phyloP scores from a whole-genome alignment of 306 rosid species.

The Cicer judaicum region DNA sequence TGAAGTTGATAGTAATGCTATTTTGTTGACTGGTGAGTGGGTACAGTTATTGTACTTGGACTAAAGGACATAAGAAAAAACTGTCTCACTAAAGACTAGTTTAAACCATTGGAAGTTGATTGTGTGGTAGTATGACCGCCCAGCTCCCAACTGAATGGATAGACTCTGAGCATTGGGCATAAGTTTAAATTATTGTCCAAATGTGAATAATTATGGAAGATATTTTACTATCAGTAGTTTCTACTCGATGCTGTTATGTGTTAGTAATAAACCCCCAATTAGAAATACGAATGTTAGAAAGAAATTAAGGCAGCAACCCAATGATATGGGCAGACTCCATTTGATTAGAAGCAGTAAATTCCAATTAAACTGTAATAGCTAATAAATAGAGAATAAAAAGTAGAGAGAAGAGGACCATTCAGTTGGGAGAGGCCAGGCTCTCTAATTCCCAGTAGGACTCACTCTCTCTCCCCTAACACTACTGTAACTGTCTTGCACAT shows the following conservation, averaged over 20 bases:
- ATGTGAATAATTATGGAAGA: slow-evolving; percentile 22
- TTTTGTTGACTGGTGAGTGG: slow-evolving; percentile 33
- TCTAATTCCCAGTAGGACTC: no score
- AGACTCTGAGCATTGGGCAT: slow-evolving; percentile 2
- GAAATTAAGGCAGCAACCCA: no score
- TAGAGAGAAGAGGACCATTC: no score
- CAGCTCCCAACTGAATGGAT: not conserved
- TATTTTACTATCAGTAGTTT: slow-evolving; percentile 18
- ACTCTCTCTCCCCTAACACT: no score
- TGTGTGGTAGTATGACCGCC: not conserved
- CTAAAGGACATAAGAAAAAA: slow-evolving; percentile 16
- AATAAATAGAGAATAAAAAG: no score
- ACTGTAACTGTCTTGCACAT: no score
- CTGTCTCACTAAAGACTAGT: slow-evolving; percentile 12
- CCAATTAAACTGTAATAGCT: no score
- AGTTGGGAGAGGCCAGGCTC: no score
- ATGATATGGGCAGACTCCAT: no score
- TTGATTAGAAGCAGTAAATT: no score
- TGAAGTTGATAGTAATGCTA: slow-evolving; percentile 25
- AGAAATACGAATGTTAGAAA: no score
- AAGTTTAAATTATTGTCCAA: slow-evolving; percentile 2
- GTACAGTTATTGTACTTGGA: slow-evolving; percentile 4
- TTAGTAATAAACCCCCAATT: no score
- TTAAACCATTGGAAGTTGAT: slow-evolving; percentile 20
- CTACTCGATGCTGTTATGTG: slow-evolving; percentile 20